Evolutionary conservation across 106 monocot species (phyloP).

Genomic region (Posidonia australis): DNA sequence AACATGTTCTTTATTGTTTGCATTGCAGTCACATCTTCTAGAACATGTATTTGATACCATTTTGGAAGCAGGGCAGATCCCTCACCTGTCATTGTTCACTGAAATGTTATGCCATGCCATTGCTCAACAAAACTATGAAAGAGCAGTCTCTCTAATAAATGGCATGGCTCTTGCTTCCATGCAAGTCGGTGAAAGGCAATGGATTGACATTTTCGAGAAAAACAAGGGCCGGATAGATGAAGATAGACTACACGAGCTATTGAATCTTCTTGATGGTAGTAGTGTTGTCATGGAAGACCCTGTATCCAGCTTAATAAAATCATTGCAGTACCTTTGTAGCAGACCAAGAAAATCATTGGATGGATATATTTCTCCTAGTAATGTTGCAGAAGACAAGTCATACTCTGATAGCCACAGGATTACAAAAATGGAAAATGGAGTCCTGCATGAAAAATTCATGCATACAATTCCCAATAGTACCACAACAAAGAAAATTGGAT

Average conservation of each 20-base stretch:
- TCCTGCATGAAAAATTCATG: too few relatives aligned
- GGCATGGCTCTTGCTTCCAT: slow-evolving; percentile 69
- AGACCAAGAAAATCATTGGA: neutral
- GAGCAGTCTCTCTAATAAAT: slow-evolving; percentile 41
- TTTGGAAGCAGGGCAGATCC: slow-evolving; percentile 61
- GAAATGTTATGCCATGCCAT: slow-evolving; percentile 61
- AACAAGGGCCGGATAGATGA: slow-evolving; percentile 31
- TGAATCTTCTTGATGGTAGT: slow-evolving; percentile 26
- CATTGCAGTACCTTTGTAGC: slow-evolving; percentile 28
- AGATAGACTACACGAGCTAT: slow-evolving; percentile 23
- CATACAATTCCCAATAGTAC: neutral
- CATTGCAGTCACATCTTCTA: slow-evolving; percentile 60
- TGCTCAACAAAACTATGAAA: slow-evolving; percentile 32
- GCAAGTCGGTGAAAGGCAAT: slow-evolving; percentile 34
- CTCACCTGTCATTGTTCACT: slow-evolving; percentile 46
- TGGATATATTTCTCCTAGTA: neutral
- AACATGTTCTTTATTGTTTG: slow-evolving; percentile 14
- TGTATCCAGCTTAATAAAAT: slow-evolving; percentile 40
- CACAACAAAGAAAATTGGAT: neutral
- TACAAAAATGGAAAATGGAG: neutral
- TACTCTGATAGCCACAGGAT: neutral
- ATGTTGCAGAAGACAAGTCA: neutral
- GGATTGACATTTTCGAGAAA: slow-evolving; percentile 29
- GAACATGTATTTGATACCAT: slow-evolving; percentile 81
- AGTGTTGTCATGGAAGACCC: slow-evolving; percentile 43